Evolutionary conservation across 2,329 filamentous ascomycete species (phyloP), one percentile per base, ranked within the genome.

Genomic region (Ophiostoma populinum): DNA sequence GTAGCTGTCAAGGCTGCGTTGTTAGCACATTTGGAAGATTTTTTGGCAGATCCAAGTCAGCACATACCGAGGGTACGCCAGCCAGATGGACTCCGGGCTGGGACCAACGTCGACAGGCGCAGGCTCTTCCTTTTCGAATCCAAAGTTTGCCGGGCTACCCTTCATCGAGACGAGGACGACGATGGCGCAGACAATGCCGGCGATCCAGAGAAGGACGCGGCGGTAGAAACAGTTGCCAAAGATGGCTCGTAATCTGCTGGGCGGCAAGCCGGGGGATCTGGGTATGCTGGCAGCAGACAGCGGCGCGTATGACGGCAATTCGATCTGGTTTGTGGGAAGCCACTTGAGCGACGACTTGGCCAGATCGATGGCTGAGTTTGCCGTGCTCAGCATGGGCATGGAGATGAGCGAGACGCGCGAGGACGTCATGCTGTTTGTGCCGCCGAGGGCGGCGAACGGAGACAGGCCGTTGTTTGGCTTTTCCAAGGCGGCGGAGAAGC

Each of bases 1-100:
- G 51, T 87, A 93, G 29, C 78, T 69, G 44, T 77, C 73, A 36
- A 93, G 72, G 46, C 87, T 92, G 42, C n/a, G n/a, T 27, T 21
- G 4, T 18, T 16, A 16, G 6, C 13, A 10, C 32, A 24, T 7
- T 17, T 16, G 17, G 20, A 2, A 11, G 8, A 17, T 6, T 26
- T 7, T 27, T 8, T 16, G 9, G 10, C 2, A 29, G 16, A 10
- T 15, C 4, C 6, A 25, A 17, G 16, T 12, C 6, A 24, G 22
- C 27, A 54, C 59, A 55, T 47, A 65, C 61, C 61, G 57, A 30
- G 49, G 53, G 41, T 55, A 62, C 31, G 47, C 51, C 12, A 60
- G 43, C 56, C 57, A 63, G 34, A 42, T 32, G 16, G 21, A 19
- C 11, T 44, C 42, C 1, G 39, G 21, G 8, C 48, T 49, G 15